These are phyloP conservation scores for Thalassia testudinum DNA, from an alignment of 116 monocot genomes.

Conservation along the genomic window DNA sequence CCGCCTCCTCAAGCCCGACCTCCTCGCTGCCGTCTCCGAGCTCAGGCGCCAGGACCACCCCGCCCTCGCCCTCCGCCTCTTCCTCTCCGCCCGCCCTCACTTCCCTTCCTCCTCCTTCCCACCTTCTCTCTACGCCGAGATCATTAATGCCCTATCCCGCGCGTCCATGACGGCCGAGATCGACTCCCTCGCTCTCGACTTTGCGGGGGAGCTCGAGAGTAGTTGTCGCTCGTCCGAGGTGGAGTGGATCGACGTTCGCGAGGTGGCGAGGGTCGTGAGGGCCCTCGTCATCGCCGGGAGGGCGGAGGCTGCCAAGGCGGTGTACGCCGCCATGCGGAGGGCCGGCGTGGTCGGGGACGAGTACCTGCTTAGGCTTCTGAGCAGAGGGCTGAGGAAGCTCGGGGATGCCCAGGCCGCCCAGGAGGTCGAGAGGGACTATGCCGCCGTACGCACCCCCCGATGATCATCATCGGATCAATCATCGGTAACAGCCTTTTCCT, in stretches of 20 bases:
- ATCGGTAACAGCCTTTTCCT: neutral
- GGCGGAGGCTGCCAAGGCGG: conserved; percentile 21
- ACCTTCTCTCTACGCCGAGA: conserved; percentile 38
- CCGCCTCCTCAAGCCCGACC: conserved; percentile 53
- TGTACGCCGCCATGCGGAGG: conserved; percentile 44
- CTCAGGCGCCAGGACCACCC: conserved; percentile 49
- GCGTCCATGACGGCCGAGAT: conserved; percentile 8
- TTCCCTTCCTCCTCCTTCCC: conserved; percentile 35
- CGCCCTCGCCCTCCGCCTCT: conserved; percentile 46
- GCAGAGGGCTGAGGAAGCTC: conserved; percentile 55
- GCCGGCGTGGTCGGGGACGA: conserved; percentile 43
- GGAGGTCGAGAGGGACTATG: conserved; percentile 55
- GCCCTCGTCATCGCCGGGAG: conserved; percentile 33
- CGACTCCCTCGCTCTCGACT: conserved; percentile 21
- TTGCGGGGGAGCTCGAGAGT: conserved; percentile 18
- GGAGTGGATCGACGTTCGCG: conserved; percentile 20
- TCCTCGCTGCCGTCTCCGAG: conserved; percentile 60
- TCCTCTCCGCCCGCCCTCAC: conserved; percentile 38
- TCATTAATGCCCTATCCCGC: conserved; percentile 31
- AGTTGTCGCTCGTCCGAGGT: too few relatives aligned
- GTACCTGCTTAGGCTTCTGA: conserved; percentile 46
- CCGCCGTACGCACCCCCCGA: too few relatives aligned
- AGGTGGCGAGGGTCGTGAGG: conserved; percentile 48
- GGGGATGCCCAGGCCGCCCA: conserved; percentile 39
- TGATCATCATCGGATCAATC: neutral